phyloP scores from a whole-genome alignment of 225 moss, liverwort and hornwort species.

The Physcomitrellopsis africana region DNA sequence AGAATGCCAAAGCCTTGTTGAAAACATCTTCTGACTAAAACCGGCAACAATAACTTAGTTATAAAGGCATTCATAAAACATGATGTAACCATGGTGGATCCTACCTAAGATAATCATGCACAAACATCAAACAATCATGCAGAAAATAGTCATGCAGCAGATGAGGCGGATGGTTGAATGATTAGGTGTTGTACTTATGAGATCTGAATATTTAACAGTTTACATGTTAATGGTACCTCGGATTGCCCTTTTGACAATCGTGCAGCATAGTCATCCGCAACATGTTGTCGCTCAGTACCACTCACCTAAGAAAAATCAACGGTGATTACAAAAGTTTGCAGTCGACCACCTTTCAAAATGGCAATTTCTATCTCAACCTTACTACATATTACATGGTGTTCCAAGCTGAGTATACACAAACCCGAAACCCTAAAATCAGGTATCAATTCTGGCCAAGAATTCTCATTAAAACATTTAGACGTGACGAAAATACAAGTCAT shows the following conservation, averaged over 20 bases:
- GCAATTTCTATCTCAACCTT: background rate
- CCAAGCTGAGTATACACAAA: no score
- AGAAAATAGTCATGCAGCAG: no score
- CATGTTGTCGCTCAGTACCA: conserved; percentile 81
- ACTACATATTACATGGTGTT: background rate
- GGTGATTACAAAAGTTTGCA: background rate
- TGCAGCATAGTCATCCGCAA: conserved; percentile 68
- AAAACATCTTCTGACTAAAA: conserved; percentile 59
- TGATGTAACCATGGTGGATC: background rate
- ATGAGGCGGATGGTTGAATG: no score
- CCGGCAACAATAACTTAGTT: background rate
- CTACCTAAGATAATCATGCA: background rate
- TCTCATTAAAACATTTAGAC: no score
- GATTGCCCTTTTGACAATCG: conserved; percentile 55
- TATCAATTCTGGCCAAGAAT: no score
- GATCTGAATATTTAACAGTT: no score
- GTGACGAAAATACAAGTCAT: background rate
- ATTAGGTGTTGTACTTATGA: no score
- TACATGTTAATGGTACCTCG: conserved; percentile 47
- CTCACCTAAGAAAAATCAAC: conserved; percentile 33
- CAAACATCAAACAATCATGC: no score
- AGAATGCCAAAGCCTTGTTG: conserved; percentile 54
- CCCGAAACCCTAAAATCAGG: no score
- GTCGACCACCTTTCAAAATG: background rate
- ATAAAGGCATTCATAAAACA: background rate